A percentile compares a stretch with the other conserved stretches of the same genome.
phyloP scores from a whole-genome alignment of 2,329 filamentous ascomycete genomes.

The Botryotinia convoluta region DNA sequence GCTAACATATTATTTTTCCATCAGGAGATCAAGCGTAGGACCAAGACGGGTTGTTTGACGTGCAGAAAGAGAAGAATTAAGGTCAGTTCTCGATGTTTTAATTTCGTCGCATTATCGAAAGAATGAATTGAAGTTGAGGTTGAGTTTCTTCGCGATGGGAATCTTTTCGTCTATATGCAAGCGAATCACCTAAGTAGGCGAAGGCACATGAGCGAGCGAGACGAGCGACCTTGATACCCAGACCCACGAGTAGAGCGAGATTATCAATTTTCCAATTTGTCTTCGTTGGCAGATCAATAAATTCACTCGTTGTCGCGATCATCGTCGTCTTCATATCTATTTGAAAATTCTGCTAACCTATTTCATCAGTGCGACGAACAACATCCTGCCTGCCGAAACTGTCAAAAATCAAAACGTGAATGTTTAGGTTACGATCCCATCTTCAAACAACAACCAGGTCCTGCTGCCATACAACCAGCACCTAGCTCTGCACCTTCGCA shows the following conservation, averaged over 20 bases:
- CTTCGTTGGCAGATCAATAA: slow-evolving; percentile 15
- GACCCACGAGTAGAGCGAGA: slow-evolving; percentile 21
- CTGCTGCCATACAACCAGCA: slow-evolving; percentile 69
- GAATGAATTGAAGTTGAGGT: slow-evolving; percentile 33
- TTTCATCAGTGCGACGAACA: slow-evolving; percentile 83
- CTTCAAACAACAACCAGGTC: slow-evolving; percentile 68
- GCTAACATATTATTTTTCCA: slow-evolving; percentile 30
- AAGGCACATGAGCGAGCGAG: slow-evolving; percentile 37
- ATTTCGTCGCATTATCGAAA: slow-evolving; percentile 27
- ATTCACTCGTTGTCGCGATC: slow-evolving; percentile 8
- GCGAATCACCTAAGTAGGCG: slow-evolving; percentile 41
- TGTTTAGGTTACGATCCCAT: slow-evolving; percentile 85
- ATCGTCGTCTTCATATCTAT: slow-evolving; percentile 13
- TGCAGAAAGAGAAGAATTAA: slow-evolving; percentile 69
- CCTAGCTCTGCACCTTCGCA: slow-evolving; percentile 46
- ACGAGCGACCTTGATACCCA: slow-evolving; percentile 23
- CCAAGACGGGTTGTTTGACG: slow-evolving; percentile 69
- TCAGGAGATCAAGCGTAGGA: slow-evolving; percentile 71
- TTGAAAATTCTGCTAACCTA: slow-evolving; percentile 18
- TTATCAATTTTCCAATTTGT: slow-evolving; percentile 17
- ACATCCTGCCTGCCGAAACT: slow-evolving; percentile 88
- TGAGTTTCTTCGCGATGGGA: slow-evolving; percentile 34
- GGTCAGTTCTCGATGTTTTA: slow-evolving; percentile 49
- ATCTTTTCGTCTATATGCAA: slow-evolving; percentile 39
- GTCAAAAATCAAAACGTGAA: slow-evolving; percentile 83